Evolutionary conservation across 371 early-diverging fungal genomes (phyloP), one percentile per base, ranked within the genome.

Genomic region (Entomophthora muscae): DNA sequence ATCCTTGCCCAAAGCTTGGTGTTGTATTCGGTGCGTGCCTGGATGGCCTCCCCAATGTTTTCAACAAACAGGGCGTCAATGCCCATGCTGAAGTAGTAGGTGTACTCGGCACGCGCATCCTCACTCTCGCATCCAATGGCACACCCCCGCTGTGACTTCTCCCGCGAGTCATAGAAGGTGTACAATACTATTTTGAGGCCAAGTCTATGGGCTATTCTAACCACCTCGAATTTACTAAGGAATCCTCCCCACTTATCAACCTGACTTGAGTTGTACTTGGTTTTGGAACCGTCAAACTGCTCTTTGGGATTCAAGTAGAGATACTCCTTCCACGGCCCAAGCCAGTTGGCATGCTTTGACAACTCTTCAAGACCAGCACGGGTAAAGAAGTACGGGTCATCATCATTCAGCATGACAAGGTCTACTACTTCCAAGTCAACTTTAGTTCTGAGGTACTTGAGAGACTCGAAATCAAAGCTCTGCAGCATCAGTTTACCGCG

Each of bases 1-100:
- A n/a, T n/a, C n/a, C n/a, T n/a, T n/a, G n/a, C n/a, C 10, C 57
- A 12, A 5, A 57, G 29, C 22, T 57, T 31, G 29, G 57, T 57
- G 28, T 33, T 30, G 42, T 13, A 70, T 23, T 63, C 57, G 27
- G 63, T 61, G 13, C 68, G 64, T 12, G 64, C 23, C 51, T 55
- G 54, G 27, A 62, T 63, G 10, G 75, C 69, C 56, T 75, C 73
- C 5, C 63, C 64, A 57, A 69, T 66, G 42, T 75, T 70, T 32
- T 75, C 75, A 42, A 72, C 72, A 68, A 75, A 75, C 58, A 75
- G 29, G 56, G 67, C 74, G 64, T 75, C 75, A 21, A 65, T 55
- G 32, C 75, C 75, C 33, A 69, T 52, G 1, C 42, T 53, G 27
- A 75, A 75, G 63, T 70, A 73, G 63, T 70, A 61, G 31, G 56